Base-by-base conservation (phyloP, 495 filamentous ascomycete species). In the Parathielavia appendiculata region DNA sequence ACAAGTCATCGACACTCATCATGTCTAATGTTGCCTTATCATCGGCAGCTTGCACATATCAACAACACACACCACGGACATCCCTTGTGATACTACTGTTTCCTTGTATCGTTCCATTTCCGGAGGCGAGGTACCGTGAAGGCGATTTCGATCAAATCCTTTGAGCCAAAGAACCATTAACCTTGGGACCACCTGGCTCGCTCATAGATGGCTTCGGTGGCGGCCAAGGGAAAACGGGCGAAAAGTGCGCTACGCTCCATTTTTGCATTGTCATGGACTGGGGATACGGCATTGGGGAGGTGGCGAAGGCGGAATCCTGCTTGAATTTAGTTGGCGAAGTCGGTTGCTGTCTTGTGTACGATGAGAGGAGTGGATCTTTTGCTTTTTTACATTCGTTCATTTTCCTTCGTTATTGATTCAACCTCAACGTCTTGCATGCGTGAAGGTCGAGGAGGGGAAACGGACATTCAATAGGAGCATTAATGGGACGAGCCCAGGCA, bases 201-300 rank as follows among this genome's bases (percentile, higher is more conserved):
- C 62, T 69, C 57, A 58, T 69, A 69, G 67, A 71, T 54, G 57
- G 63, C 62, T 70, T 61, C 68, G 63, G 67, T 61, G 62, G 56
- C 19, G 30, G 41, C 48, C 63, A 58, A 63, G 52, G 64, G 60
- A 41, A 43, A 61, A 65, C 55, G 54, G 65, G 67, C 63, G 38
- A 69, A 68, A 63, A 62, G 61, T 54, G 51, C 48, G 56, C 35
- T 59, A 57, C 56, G 19, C 64, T 60, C 39, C 59, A 48, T 46
- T 67, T 69, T 69, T 70, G 69, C 69, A 69, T 68, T 51, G 58
- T 69, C 63, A 68, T 63, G 66, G 69, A 58, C 63, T 35, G 30
- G 60, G 62, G 63, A 56, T 61, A 59, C 12, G 67, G 67, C 67
- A 70, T 70, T 57, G 56, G 59, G 13, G 20, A 1, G n/a, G 26